phyloP scores from a whole-genome alignment of 495 filamentous ascomycete species.

The Daldinia grandis region DNA sequence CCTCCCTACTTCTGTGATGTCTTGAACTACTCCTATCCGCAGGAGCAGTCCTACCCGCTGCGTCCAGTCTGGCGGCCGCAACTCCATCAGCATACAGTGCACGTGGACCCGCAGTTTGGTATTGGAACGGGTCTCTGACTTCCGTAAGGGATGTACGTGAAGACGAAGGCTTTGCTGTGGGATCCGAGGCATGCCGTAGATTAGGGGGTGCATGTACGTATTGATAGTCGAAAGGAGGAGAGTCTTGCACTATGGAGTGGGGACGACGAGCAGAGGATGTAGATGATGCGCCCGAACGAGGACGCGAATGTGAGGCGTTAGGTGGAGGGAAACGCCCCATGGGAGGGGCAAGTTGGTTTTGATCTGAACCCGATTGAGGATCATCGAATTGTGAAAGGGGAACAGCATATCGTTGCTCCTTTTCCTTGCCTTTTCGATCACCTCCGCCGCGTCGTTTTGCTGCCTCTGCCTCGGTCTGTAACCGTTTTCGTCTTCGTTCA shows the following conservation, averaged over 20 bases:
- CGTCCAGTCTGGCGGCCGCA: conserved; percentile 18
- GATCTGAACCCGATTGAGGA: conserved; percentile 22
- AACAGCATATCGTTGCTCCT: conserved; percentile 52
- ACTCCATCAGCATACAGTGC: conserved; percentile 40
- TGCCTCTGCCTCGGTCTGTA: conserved; percentile 57
- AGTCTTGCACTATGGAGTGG: conserved; percentile 34
- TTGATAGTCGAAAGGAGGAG: conserved; percentile 55
- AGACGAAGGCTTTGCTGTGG: conserved; percentile 40
- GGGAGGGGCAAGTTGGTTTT: conserved; percentile 39
- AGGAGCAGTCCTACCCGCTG: conserved; percentile 12
- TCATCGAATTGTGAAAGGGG: conserved; percentile 52
- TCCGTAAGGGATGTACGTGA: conserved; percentile 13
- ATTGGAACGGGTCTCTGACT: conserved; percentile 51
- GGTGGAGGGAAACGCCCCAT: conserved; percentile 54
- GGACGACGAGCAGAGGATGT: conserved; percentile 43
- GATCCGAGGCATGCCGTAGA: conserved; percentile 49
- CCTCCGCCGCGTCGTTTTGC: conserved; percentile 29
- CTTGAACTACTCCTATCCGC: conserved; percentile 33
- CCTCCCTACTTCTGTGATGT: conserved; percentile 25
- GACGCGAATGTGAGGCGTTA: conserved; percentile 42
- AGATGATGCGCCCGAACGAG: conserved; percentile 46
- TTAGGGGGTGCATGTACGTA: conserved; percentile 47
- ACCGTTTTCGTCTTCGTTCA: conserved; percentile 68
- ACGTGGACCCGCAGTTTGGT: conserved; percentile 49
- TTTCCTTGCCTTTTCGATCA: conserved; percentile 43